Evolutionary conservation across 2,329 filamentous ascomycete genomes (phyloP).

Genomic region (Byssochlamys sp.): DNA sequence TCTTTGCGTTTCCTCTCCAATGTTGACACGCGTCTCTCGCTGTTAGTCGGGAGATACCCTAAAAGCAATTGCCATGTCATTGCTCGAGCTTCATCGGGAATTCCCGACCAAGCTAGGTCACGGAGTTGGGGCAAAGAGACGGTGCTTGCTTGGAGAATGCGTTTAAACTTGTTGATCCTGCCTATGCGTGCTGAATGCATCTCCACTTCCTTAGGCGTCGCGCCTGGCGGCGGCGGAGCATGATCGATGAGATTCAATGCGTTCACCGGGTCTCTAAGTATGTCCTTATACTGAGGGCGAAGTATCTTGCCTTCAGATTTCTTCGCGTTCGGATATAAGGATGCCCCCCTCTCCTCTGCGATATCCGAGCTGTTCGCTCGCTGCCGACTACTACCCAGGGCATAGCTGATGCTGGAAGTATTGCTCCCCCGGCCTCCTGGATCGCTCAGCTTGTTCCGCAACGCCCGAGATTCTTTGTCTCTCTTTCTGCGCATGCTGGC

Average conservation of each 20-base stretch:
- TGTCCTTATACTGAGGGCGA: slow-evolving; percentile 94
- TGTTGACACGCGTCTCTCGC: slow-evolving; percentile 78
- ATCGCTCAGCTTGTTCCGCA: slow-evolving; percentile 35
- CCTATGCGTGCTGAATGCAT: slow-evolving; percentile 77
- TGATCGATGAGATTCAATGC: slow-evolving; percentile 90
- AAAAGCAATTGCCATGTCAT: slow-evolving; percentile 98
- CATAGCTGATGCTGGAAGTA: slow-evolving; percentile 19
- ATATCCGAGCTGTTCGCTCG: slow-evolving; percentile 87
- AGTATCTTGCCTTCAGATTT: slow-evolving; percentile 91
- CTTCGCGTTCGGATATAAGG: slow-evolving; percentile 77
- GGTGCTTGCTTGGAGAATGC: slow-evolving; percentile 80
- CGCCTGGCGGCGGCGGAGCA: slow-evolving; percentile 61
- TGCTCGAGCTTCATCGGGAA: slow-evolving; percentile 87
- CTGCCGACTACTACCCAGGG: slow-evolving; percentile 40
- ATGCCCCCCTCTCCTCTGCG: slow-evolving; percentile 73
- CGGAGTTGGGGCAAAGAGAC: slow-evolving; percentile 78
- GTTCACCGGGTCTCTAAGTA: slow-evolving; percentile 79
- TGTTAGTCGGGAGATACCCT: slow-evolving; percentile 92
- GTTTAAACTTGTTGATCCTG: slow-evolving; percentile 97
- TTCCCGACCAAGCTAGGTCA: slow-evolving; percentile 81
- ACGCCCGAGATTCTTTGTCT: slow-evolving; percentile 32
- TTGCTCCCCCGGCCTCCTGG: slow-evolving; percentile 24
- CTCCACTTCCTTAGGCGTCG: slow-evolving; percentile 73
- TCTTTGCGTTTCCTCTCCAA: slow-evolving; percentile 92
- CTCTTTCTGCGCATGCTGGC: slow-evolving; percentile 76